Evolutionary conservation across 140 eudicot genomes (phyloP).

Genomic region (Oenanthe javanica): DNA sequence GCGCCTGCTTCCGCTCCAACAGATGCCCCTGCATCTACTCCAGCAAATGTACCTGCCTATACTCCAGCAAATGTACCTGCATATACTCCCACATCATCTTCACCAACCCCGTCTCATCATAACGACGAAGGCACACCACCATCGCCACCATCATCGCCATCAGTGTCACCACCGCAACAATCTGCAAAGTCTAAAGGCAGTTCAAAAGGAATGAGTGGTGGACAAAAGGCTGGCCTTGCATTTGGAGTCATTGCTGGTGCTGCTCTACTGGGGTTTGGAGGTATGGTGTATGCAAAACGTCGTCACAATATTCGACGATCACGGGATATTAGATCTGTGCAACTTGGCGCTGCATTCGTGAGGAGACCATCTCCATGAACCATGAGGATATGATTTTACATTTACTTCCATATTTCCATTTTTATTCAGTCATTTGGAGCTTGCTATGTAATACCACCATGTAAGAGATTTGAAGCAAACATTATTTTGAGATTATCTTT

Average conservation of each 20-base stretch:
- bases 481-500: too few relatives aligned
- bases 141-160: background rate
- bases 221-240: conserved; percentile 40
- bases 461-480: too few relatives aligned
- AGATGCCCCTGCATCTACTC: background rate
- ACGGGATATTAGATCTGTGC: background rate
- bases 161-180: conserved; percentile 2
- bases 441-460: too few relatives aligned
- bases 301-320: conserved; percentile 28
- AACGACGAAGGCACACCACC: background rate
- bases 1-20: background rate
- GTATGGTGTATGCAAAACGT: conserved; percentile 39
- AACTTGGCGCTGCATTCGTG: conserved; percentile 15
- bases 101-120: background rate
- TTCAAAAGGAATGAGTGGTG: conserved; percentile 32
- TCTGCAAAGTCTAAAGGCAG: conserved; percentile 13
- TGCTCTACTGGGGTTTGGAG: conserved; percentile 26
- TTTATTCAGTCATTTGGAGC: background rate
- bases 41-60: background rate
- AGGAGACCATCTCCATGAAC: conserved; percentile 22
- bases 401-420: background rate
- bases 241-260: conserved; percentile 44
- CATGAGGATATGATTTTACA: background rate
- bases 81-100: background rate
- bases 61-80: background rate